Percentiles rank a stretch among this genome's conserved stretches.
phyloP scores from a whole-genome alignment of 1,284 basidiomycete species.

The Austropuccinia psidii region DNA sequence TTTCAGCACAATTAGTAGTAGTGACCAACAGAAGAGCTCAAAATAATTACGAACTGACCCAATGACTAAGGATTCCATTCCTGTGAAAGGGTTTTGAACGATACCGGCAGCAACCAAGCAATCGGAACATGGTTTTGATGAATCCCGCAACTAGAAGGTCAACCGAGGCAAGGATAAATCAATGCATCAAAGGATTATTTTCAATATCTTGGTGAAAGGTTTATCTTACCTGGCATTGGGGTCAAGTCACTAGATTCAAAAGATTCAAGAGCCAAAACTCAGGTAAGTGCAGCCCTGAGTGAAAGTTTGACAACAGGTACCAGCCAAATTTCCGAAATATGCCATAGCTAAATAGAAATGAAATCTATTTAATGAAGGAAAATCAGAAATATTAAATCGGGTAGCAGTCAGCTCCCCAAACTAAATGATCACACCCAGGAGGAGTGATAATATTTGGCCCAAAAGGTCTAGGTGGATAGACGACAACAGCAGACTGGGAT shows the following conservation, averaged over 20 bases:
- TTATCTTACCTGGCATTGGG: not conserved
- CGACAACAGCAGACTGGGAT: too few species aligned
- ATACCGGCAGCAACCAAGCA: conserved; percentile 36
- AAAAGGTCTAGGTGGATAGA: too few species aligned
- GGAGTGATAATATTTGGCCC: too few species aligned
- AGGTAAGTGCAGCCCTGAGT: conserved; percentile 37
- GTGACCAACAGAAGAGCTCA: too few species aligned
- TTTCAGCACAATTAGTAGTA: too few species aligned
- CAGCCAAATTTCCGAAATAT: conserved; percentile 32
- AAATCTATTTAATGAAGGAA: not conserved
- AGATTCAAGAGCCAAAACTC: too few species aligned
- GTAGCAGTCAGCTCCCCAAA: not conserved
- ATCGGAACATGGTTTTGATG: conserved; percentile 30
- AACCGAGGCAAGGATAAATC: too few species aligned
- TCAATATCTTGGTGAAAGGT: not conserved
- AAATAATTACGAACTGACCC: too few species aligned
- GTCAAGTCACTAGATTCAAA: not conserved
- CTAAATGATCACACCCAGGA: not conserved
- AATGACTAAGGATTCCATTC: too few species aligned
- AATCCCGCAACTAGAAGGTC: conserved; percentile 17
- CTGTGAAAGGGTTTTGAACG: too few species aligned
- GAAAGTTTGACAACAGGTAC: conserved; percentile 37
- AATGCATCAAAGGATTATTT: not conserved
- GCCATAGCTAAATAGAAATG: conserved; percentile 33
- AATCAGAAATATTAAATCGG: not conserved